phyloP scores from a whole-genome alignment of 441 rosid genomes.

The Populus hybrid region DNA sequence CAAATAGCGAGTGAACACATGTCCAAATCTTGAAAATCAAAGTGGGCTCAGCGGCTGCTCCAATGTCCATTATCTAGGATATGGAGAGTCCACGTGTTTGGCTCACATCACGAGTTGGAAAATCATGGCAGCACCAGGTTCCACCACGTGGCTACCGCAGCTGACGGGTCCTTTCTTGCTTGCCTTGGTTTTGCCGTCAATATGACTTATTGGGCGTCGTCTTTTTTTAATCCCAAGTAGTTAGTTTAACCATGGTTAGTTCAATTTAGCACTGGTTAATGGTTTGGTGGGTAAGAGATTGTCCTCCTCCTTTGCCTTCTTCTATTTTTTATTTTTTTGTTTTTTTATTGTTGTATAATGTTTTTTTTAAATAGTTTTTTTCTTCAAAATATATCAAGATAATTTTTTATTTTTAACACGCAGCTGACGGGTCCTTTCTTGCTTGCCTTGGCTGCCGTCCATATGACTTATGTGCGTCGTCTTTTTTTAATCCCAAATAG shows the following conservation, averaged over 20 bases:
- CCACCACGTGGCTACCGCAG: conserved; percentile 8
- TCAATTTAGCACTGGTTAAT: neutral
- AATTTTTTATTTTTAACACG: no score
- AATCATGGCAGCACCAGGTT: neutral
- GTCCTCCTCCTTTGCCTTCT: no score
- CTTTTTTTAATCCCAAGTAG: no score
- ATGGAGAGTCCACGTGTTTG: conserved; percentile 24
- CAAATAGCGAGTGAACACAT: no score
- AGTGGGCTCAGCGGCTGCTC: neutral
- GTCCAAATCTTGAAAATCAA: neutral
- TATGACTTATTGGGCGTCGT: neutral
- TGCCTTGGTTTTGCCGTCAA: neutral
- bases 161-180: neutral
- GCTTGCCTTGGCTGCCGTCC: neutral
- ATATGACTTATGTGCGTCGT: neutral
- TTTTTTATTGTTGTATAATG: no score
- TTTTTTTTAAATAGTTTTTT: no score
- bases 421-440: neutral
- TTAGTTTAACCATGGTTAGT: conserved; percentile 21
- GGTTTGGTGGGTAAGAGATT: conserved; percentile 11
- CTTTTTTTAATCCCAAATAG: no score
- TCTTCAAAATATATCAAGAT: no score
- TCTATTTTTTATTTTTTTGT: no score
- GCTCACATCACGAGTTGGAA: neutral
- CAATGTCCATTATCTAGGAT: conserved; percentile 9